These are phyloP conservation scores for Pseudogymnoascus verrucosus DNA, from an alignment of 2,329 filamentous ascomycete species.

Conservation along the genomic window DNA sequence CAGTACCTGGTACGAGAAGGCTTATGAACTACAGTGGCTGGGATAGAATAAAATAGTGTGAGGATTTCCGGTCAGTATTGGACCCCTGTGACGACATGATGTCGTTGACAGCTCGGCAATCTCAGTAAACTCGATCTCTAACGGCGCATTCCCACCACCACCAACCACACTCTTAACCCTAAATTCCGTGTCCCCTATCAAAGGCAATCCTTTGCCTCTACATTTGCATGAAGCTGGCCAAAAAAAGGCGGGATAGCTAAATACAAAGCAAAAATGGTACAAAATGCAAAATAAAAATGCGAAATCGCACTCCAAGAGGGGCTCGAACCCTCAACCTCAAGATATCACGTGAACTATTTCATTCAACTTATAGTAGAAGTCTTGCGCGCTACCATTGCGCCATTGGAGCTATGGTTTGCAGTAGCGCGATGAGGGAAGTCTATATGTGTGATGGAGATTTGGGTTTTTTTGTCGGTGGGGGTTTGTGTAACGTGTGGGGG, in stretches of 20 bases:
- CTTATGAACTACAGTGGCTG: background rate
- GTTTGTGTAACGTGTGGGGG: too few relatives aligned
- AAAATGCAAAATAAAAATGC: background rate
- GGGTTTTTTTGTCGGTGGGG: too few relatives aligned
- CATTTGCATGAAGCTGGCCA: too few relatives aligned
- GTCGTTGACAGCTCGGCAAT: background rate
- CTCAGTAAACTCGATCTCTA: background rate
- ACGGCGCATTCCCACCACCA: background rate
- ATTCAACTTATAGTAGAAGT: background rate
- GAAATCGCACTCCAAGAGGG: background rate
- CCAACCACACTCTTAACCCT: background rate
- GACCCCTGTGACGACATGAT: background rate
- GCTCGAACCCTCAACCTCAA: conserved; percentile 7
- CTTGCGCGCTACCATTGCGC: conserved; percentile 6
- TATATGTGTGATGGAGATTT: background rate
- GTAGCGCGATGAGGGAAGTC: background rate
- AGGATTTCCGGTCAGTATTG: background rate
- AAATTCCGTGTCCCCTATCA: too few relatives aligned
- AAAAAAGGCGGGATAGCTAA: too few relatives aligned
- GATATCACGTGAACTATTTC: background rate
- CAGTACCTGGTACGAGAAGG: background rate
- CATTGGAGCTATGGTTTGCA: background rate
- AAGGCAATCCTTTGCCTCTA: too few relatives aligned
- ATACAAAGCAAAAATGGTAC: too few relatives aligned
- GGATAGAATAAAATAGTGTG: background rate